Percentiles rank a stretch among this genome's conserved stretches.
These are phyloP conservation scores for Karstenula rhodostoma DNA, from an alignment of 2,329 filamentous ascomycete genomes.

Conservation along the genomic window DNA sequence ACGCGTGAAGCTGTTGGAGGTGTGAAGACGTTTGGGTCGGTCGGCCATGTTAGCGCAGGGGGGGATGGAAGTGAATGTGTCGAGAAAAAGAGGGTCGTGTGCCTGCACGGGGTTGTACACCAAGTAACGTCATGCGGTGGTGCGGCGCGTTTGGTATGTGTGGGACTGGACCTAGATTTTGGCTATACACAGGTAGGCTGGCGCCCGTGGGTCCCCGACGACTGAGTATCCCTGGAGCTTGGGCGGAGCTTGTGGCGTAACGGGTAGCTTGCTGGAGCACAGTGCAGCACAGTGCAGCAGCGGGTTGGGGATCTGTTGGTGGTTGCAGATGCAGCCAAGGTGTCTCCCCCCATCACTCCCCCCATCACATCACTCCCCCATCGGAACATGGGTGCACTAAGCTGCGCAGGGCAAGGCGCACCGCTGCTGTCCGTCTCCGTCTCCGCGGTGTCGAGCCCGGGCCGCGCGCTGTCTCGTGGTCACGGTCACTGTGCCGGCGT, in stretches of 20 bases:
- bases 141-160: conserved; percentile 27
- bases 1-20: conserved; percentile 59
- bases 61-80: conserved; percentile 16
- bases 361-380: too few species aligned
- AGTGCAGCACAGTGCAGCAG: neutral
- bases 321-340: neutral
- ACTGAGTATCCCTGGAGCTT: neutral
- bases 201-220: neutral
- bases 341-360: too few species aligned
- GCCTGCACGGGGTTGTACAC: conserved; percentile 32
- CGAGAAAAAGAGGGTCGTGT: conserved; percentile 27
- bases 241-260: neutral
- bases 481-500: neutral
- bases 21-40: conserved; percentile 49
- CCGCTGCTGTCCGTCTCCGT: neutral
- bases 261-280: neutral
- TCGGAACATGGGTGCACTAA: conserved; percentile 8
- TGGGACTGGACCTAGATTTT: conserved; percentile 17
- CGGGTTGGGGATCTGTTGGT: conserved; percentile 4
- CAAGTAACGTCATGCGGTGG: conserved; percentile 45
- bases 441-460: neutral
- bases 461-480: conserved; percentile 4
- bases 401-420: conserved; percentile 12
- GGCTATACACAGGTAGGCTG: neutral
- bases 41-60: conserved; percentile 35